Conservation (phyloP, 257 asterid genomes). For the Primulina tabacum region DNA sequence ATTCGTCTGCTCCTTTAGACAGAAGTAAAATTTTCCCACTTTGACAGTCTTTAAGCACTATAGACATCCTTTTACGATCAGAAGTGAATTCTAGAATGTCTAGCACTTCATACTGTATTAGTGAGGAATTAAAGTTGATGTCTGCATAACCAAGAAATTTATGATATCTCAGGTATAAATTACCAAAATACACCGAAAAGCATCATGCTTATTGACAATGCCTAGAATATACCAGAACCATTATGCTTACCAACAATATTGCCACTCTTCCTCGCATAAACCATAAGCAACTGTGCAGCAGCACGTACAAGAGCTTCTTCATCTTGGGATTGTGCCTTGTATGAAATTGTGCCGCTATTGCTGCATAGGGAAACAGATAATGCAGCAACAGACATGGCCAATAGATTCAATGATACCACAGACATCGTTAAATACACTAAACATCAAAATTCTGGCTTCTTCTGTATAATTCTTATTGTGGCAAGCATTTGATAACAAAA, state of each 20-base stretch:
- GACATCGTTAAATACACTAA: constrained; percentile 4
- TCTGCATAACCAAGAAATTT: constrained; percentile 53
- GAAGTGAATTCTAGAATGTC: constrained; percentile 94
- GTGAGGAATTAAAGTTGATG: constrained; percentile 63
- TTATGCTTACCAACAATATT: constrained; percentile 65
- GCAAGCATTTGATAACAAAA: constrained; percentile 24
- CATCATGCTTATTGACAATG: background rate
- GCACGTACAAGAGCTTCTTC: constrained; percentile 99
- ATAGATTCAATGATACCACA: constrained; percentile 19
- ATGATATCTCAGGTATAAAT: constrained; percentile 21
- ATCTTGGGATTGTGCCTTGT: constrained; percentile 97
- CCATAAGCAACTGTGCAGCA: constrained; percentile 85
- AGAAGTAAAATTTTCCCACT: constrained; percentile 66
- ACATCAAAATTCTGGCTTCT: constrained; percentile 14
- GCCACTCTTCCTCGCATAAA: constrained; percentile 60
- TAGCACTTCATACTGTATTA: constrained; percentile 73
- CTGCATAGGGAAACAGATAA: constrained; percentile 39
- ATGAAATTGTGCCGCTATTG: constrained; percentile 64
- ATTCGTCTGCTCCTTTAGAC: constrained; percentile 97
- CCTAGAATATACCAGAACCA: background rate
- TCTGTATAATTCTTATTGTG: constrained; percentile 13
- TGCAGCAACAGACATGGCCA: constrained; percentile 14
- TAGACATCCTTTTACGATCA: constrained; percentile 96
- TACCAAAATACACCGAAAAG: constrained; percentile 14
- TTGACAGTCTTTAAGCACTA: constrained; percentile 70